These are phyloP conservation scores for Colletotrichum euphorbiae DNA, from an alignment of 2,329 filamentous ascomycete species.

Conservation along the genomic window DNA sequence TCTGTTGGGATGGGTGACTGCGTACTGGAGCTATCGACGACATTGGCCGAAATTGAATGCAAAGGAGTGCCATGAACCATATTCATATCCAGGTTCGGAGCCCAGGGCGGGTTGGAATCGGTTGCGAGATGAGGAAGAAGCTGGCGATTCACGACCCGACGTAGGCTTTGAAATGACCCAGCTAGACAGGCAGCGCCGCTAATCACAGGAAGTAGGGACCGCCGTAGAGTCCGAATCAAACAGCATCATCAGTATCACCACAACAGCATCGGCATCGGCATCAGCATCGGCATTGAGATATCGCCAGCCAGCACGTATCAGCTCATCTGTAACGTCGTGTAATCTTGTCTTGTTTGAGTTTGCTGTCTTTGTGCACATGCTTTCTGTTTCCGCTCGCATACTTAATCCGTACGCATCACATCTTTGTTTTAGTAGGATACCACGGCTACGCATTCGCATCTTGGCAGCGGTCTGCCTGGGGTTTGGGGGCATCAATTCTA, in stretches of 20 bases:
- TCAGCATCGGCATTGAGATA: constrained; percentile 9
- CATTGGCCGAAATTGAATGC: constrained; percentile 70
- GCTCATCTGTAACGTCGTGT: background rate
- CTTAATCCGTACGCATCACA: background rate
- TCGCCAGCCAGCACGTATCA: background rate
- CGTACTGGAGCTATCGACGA: constrained; percentile 74
- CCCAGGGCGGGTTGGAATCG: constrained; percentile 53
- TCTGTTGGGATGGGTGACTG: constrained; percentile 68
- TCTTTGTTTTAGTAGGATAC: background rate
- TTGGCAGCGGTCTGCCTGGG: constrained; percentile 12
- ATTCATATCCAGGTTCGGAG: constrained; percentile 59
- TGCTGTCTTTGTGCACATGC: background rate
- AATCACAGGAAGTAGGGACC: constrained; percentile 35
- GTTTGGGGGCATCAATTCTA: constrained; percentile 38
- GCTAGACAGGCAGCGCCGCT: constrained; percentile 39
- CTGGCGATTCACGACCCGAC: constrained; percentile 47
- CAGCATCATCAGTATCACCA: background rate
- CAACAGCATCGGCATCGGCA: constrained; percentile 2
- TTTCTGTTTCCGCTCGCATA: background rate
- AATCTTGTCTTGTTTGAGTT: background rate
- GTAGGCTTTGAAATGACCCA: constrained; percentile 54
- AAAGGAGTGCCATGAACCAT: constrained; percentile 67
- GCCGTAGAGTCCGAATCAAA: constrained; percentile 23
- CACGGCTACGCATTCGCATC: constrained; percentile 15
- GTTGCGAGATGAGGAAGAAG: constrained; percentile 67